These are phyloP conservation scores for Grosmannia serpens DNA, from an alignment of 2,329 filamentous ascomycete species.

Conservation along the genomic window DNA sequence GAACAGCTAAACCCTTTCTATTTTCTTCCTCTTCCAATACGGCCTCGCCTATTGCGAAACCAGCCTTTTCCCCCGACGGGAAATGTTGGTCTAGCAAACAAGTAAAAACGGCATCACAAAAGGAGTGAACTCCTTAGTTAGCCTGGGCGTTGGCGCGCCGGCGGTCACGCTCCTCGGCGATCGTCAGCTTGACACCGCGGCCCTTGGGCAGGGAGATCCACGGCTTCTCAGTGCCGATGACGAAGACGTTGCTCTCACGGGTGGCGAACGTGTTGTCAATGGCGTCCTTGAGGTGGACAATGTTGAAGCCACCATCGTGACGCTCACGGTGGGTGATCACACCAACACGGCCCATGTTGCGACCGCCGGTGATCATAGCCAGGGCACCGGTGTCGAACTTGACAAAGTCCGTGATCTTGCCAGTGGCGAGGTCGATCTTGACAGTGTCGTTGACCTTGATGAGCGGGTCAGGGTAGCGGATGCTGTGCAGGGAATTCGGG, in stretches of 20 bases:
- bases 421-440: slow-evolving; percentile 94
- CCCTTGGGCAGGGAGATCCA: slow-evolving; percentile 99
- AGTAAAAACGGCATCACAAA: neutral
- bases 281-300: slow-evolving; percentile 99
- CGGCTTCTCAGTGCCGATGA: slow-evolving; percentile 97
- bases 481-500: slow-evolving; percentile 42
- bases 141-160: slow-evolving; percentile 57
- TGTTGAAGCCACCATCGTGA: slow-evolving; percentile 99
- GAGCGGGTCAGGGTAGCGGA: slow-evolving; percentile 95
- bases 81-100: neutral
- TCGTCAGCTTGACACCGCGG: slow-evolving; percentile 99
- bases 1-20: neutral
- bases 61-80: neutral
- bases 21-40: neutral
- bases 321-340: slow-evolving; percentile 99
- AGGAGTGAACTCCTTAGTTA: slow-evolving; percentile 23
- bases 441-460: slow-evolving; percentile 99
- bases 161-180: slow-evolving; percentile 98
- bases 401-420: slow-evolving; percentile 98
- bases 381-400: slow-evolving; percentile 98
- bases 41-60: neutral
- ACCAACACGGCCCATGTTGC: slow-evolving; percentile 99
- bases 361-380: slow-evolving; percentile 97
- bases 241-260: slow-evolving; percentile 98
- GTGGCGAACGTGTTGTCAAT: slow-evolving; percentile 99